Evolutionary conservation across 805 yeast species (phyloP), one percentile per base, ranked within the genome.

Genomic region (Schwanniomyces yamadae): DNA sequence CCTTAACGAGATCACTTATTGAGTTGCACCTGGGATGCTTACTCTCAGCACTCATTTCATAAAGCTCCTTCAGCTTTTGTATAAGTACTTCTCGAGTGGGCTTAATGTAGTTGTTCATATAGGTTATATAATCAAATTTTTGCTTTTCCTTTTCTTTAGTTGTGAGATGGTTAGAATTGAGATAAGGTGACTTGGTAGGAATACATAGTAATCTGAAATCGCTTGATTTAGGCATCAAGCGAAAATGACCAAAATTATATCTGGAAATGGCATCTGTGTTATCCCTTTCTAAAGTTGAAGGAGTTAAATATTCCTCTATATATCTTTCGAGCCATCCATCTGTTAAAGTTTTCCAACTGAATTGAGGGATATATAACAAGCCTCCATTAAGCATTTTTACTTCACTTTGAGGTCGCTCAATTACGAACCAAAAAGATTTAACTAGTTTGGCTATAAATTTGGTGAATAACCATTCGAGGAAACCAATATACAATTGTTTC

Each of bases 121-220:
- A 66, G 12, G 33, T 39, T 9, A 31, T 27, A 20, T 33, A 73
- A 1, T 49, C 64, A 33, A 51, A 50, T 17, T 37, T 52, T 37
- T 63, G 73, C 6, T 56, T 52, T 4, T 48, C 31, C 10, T 38
- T 12, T 64, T 73, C 30, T 16, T 16, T 27, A 5, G 11, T n/a
- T 2, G n/a, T 24, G 18, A 15, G 10, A 4, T 11, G 16, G 5
- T 20, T 13, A 12, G 18, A 11, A 14, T 14, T 21, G 2, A 14
- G 4, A 6, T 24, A 9, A 20, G 7, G 29, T 5, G 42, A 29
- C 16, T 43, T 41, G 3, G 54, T 49, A 0, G 91, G 88, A 10
- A 74, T 64, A 22, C 80, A 75, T 12, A 84, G 69, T 11, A 80
- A 64, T 47, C 93, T 59, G 40, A 84, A 81, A 28, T 75, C 84